Conservation (phyloP, 2,329 filamentous ascomycete species). For the Herpotrichia juniperi region DNA sequence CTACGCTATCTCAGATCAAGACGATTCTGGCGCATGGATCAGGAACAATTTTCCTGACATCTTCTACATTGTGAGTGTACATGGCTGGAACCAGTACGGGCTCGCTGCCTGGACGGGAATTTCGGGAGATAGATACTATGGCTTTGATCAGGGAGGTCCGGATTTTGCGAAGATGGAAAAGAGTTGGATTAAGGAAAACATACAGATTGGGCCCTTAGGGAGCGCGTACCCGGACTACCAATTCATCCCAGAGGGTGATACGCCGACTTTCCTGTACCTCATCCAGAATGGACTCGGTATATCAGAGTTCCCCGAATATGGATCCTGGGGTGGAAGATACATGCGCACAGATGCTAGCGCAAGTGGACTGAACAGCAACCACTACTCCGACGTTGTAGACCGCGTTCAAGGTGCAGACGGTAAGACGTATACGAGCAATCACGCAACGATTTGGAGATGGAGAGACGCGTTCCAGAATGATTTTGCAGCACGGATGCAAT, state of each 20-base stretch:
- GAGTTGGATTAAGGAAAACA: slow-evolving; percentile 59
- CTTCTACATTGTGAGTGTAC: slow-evolving; percentile 62
- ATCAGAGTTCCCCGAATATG: slow-evolving; percentile 55
- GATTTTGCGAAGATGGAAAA: slow-evolving; percentile 56
- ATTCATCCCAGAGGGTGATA: slow-evolving; percentile 62
- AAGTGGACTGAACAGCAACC: slow-evolving; percentile 40
- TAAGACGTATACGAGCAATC: slow-evolving; percentile 47
- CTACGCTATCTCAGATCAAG: slow-evolving; percentile 63
- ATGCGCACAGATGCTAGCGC: slow-evolving; percentile 38
- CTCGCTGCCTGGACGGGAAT: slow-evolving; percentile 64
- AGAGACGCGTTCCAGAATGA: slow-evolving; percentile 59
- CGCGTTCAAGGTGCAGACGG: slow-evolving; percentile 42
- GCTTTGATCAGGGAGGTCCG: slow-evolving; percentile 56
- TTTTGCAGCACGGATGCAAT: slow-evolving; percentile 57
- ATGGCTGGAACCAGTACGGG: slow-evolving; percentile 63
- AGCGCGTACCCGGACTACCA: slow-evolving; percentile 51
- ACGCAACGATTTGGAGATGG: slow-evolving; percentile 62
- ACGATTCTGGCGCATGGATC: slow-evolving; percentile 64
- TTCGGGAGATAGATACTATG: slow-evolving; percentile 55
- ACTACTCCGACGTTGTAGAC: slow-evolving; percentile 48
- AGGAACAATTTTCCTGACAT: slow-evolving; percentile 60
- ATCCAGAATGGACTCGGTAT: slow-evolving; percentile 57
- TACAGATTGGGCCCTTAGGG: slow-evolving; percentile 58
- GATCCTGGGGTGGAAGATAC: slow-evolving; percentile 60
- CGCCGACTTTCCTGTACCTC: slow-evolving; percentile 57